Base-by-base conservation (phyloP, 2,329 filamentous ascomycete species). In the Fusarium sp. region DNA sequence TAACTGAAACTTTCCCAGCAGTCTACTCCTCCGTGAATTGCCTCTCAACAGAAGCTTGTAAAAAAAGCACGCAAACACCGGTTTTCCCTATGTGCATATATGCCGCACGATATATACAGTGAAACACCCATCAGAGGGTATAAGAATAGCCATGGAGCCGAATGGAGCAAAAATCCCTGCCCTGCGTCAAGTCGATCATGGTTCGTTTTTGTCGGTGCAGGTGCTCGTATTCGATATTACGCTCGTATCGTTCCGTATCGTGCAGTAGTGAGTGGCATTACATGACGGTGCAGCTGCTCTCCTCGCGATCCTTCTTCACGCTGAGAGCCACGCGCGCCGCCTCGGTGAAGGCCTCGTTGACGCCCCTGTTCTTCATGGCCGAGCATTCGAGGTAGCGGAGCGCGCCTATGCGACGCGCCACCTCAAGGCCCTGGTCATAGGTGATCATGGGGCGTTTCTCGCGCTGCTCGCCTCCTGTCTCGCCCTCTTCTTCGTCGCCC, bases 261-360 rank as follows among this genome's bases (percentile, higher is more conserved):
- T 33, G 31, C 31, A 33, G 31, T 33, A 33, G 31, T 33, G 14
- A 33, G 4, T 53, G 21, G 33, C 33, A 50, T 49, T 79, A 90
- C 88, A 90, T 90, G 63, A 90, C 77, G 63, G 76, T 75, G 76
- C 88, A 90, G 75, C 87, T 88, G 66, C 82, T 82, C 59, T 88
- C 86, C 64, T 90, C 87, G 72, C 87, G 85, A 63, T 87, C 87
- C 73, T 88, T 87, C 80, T 87, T 90, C 58, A 91, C 88, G 70
- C 88, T 89, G 56, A 99, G 84, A 15, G 96, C 96, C 35, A 99
- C 96, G 75, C 96, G 91, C 23, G 96, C 95, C 39, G 96, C 96
- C 83, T 99, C 96, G 39, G 96, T 98, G 76, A 99, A 99, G 41
- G 96, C 96, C 81, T 99, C 96, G 80, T 98, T 97, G 76, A 99